Evolutionary conservation across 495 filamentous ascomycete genomes (phyloP), one percentile per base, ranked within the genome.

Genomic region (Penicillium samsonianum): DNA sequence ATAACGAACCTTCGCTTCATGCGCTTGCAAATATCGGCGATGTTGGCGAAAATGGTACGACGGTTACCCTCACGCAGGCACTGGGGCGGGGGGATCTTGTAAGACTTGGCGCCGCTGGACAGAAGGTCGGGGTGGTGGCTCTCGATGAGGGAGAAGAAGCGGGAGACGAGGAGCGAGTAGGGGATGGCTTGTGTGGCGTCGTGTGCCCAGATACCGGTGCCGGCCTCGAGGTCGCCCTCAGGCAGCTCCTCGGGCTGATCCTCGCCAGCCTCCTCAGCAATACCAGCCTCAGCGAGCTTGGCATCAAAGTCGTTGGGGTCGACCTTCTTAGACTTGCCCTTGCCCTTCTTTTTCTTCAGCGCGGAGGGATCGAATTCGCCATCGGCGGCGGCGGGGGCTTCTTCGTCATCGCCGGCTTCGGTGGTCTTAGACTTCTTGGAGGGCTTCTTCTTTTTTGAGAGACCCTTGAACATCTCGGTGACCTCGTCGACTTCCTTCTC

Each of bases 1-100:
- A 11, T 20, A 31, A 43, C 50, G 38, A 53, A 53, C 50, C 47
- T 50, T 37, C 94, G 83, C 86, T 98, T 98, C 92, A 98, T 94
- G 57, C 90, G 82, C 78, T 90, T 90, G 77, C 86, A 89, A 62
- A 96, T 96, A 70, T 95, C 91, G 56, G 88, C 82, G 65, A 98
- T 91, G 79, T 98, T 98, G 75, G 94, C 94, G 71, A 97, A 98
- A 66, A 98, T 96, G 50, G 94, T 98, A 88, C 96, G 96, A 84
- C 96, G 96, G 84, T 98, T 98, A 72, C 94, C 94, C 90, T 98
- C 95, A 78, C 95, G 92, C 45, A 98, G 82, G 77, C 93, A 96
- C 79, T 98, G 95, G n/a, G 94, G 94, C 12, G 94, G 94, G 17
- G 94, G 95, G 65, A 98, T 98, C 83, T 97, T 97, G 82, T 98